These are phyloP conservation scores for Cladophialophora immunda DNA, from an alignment of 2,329 filamentous ascomycete genomes.

Conservation along the genomic window DNA sequence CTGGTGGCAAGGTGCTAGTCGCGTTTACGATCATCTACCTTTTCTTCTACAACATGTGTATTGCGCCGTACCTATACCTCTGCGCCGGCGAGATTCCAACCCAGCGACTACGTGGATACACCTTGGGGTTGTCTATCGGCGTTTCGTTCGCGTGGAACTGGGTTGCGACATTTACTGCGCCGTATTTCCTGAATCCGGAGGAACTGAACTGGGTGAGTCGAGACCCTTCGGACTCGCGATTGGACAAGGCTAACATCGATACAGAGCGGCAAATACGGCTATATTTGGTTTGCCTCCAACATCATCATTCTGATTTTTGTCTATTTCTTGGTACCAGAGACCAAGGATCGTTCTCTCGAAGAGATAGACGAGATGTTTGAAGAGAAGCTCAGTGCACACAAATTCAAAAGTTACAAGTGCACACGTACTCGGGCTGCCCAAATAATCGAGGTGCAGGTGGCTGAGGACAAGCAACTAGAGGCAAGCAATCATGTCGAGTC, in stretches of 20 bases:
- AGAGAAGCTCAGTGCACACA: constrained; percentile 19
- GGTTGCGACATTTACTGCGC: constrained; percentile 24
- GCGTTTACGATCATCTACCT: constrained; percentile 24
- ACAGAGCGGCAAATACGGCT: constrained; percentile 20
- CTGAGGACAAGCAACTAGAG: constrained; percentile 1
- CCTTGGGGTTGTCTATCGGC: constrained; percentile 13
- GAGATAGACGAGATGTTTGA: constrained; percentile 65
- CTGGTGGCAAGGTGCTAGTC: constrained; percentile 12
- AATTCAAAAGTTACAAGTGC: constrained; percentile 20
- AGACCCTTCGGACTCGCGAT: no score
- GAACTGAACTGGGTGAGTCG: constrained; percentile 20
- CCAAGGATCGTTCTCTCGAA: constrained; percentile 61
- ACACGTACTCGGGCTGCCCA: not conserved
- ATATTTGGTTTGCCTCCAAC: constrained; percentile 43
- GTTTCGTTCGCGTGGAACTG: constrained; percentile 20
- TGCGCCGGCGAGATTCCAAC: constrained; percentile 42
- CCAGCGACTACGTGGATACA: constrained; percentile 21
- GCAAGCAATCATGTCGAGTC: constrained; percentile 11
- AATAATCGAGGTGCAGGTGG: not conserved
- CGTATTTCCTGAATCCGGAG: constrained; percentile 28
- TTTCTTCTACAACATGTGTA: constrained; percentile 48
- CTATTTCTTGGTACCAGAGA: constrained; percentile 64
- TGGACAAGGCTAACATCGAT: no score
- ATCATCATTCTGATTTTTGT: constrained; percentile 59
- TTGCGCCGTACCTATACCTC: constrained; percentile 46